These are phyloP conservation scores for Echria macrotheca DNA, from an alignment of 495 filamentous ascomycete species.

Conservation along the genomic window DNA sequence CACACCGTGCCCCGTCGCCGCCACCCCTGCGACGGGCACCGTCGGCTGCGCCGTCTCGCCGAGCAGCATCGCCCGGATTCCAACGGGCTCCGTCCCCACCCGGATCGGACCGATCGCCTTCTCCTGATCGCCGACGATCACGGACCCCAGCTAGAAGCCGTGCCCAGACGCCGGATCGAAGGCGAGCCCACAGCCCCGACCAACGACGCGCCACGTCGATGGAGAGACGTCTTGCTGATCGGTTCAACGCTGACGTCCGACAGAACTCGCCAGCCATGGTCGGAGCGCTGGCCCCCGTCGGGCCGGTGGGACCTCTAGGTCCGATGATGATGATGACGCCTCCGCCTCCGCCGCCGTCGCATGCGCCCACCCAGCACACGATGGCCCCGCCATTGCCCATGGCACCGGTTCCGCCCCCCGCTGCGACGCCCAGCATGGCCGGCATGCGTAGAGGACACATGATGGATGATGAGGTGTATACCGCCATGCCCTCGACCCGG, in stretches of 20 bases:
- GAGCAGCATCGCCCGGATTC: slow-evolving; percentile 1
- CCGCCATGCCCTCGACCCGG: slow-evolving; percentile 11
- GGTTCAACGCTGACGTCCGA: slow-evolving; percentile 38
- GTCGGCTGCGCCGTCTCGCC: neutral
- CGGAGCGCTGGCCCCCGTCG: slow-evolving; percentile 12
- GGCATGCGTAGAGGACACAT: slow-evolving; percentile 40
- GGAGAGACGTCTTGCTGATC: slow-evolving; percentile 39
- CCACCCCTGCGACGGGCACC: slow-evolving; percentile 1
- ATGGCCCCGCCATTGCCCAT: slow-evolving; percentile 21
- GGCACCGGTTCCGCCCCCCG: slow-evolving; percentile 25
- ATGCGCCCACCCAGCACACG: slow-evolving; percentile 22
- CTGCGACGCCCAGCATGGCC: slow-evolving; percentile 22
- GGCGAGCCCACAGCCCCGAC: slow-evolving; percentile 18
- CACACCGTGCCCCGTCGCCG: slow-evolving; percentile 7
- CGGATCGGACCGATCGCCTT: slow-evolving; percentile 4
- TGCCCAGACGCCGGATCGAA: slow-evolving; percentile 17
- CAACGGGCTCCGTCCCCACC: slow-evolving; percentile 6
- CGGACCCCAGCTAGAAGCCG: slow-evolving; percentile 20
- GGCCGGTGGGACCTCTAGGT: slow-evolving; percentile 18
- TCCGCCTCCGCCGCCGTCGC: slow-evolving; percentile 22
- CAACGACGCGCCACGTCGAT: slow-evolving; percentile 30
- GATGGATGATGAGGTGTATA: slow-evolving; percentile 38
- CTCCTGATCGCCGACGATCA: slow-evolving; percentile 16
- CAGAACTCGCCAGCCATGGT: slow-evolving; percentile 13
- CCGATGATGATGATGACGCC: slow-evolving; percentile 17